Evolutionary conservation across 768 basidiomycete genomes (phyloP).

Genomic region (Fomitopsis pulvina): DNA sequence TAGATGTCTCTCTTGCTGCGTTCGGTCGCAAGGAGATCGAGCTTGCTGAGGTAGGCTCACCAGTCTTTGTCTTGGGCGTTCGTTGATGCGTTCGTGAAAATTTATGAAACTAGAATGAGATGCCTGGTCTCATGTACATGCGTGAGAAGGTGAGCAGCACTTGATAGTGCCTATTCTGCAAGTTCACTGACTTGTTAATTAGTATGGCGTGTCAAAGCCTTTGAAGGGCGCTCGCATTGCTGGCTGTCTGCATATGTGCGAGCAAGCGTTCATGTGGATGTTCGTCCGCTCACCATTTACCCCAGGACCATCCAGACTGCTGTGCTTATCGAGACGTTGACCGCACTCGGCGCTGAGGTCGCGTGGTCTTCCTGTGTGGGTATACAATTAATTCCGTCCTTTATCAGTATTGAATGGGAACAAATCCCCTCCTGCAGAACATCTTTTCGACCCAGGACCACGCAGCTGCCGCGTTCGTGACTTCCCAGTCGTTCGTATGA

Average conservation of each 20-base stretch:
- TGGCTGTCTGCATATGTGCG: slow-evolving; percentile 95
- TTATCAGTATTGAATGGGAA: neutral
- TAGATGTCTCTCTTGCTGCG: slow-evolving; percentile 94
- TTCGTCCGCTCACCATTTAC: neutral
- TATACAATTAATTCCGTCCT: slow-evolving; percentile 12
- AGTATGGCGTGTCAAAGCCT: slow-evolving; percentile 80
- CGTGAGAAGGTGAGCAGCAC: slow-evolving; percentile 63
- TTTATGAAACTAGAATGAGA: slow-evolving; percentile 83
- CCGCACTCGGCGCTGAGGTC: slow-evolving; percentile 92
- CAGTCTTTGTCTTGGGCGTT: neutral
- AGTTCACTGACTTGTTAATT: slow-evolving; percentile 1
- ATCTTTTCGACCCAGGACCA: slow-evolving; percentile 99
- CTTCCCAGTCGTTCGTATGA: neutral
- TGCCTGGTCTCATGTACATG: slow-evolving; percentile 95
- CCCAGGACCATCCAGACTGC: slow-evolving; percentile 98
- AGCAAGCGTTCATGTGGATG: slow-evolving; percentile 4
- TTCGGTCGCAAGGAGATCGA: slow-evolving; percentile 99
- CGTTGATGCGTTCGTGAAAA: slow-evolving; percentile 3
- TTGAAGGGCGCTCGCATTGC: slow-evolving; percentile 94
- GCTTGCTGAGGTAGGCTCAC: slow-evolving; percentile 79
- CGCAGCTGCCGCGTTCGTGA: slow-evolving; percentile 87
- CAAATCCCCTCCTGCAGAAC: slow-evolving; percentile 47
- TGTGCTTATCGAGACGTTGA: slow-evolving; percentile 97
- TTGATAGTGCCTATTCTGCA: slow-evolving; percentile 3
- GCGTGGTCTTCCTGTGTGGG: slow-evolving; percentile 97